Percentiles rank a stretch among this genome's conserved stretches.
These are phyloP conservation scores for Fusarium haematococcum DNA, from an alignment of 2,329 filamentous ascomycete genomes.

Conservation along the genomic window DNA sequence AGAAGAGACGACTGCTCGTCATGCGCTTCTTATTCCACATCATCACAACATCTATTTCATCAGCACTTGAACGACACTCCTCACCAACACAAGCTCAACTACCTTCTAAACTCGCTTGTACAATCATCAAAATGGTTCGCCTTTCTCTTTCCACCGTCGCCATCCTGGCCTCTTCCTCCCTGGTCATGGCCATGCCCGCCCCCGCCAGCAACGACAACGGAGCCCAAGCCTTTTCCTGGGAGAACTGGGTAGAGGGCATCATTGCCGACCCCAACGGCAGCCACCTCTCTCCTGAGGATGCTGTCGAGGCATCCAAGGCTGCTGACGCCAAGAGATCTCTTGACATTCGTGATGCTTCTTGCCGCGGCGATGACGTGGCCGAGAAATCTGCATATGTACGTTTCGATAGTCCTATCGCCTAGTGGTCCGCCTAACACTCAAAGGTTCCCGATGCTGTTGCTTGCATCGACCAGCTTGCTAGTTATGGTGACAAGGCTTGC, in stretches of 20 bases:
- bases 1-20: neutral
- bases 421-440: neutral
- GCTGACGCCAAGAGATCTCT: neutral
- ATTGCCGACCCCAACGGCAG: neutral
- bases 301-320: neutral
- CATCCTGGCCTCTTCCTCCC: neutral
- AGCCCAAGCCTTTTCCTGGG: neutral
- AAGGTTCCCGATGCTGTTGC: neutral
- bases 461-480: neutral
- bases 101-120: too few species aligned
- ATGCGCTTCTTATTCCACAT: neutral
- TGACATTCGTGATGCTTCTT: neutral
- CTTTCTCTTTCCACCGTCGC: neutral
- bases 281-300: neutral
- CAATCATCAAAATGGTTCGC: neutral
- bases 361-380: neutral
- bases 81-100: neutral
- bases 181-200: neutral
- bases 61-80: neutral
- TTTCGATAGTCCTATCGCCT: accelerated
- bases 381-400: neutral
- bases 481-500: neutral
- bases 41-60: neutral
- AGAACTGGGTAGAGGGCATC: neutral
- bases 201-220: neutral